phyloP scores from a whole-genome alignment of 2,329 filamentous ascomycete genomes.

The Beauveria australis region DNA sequence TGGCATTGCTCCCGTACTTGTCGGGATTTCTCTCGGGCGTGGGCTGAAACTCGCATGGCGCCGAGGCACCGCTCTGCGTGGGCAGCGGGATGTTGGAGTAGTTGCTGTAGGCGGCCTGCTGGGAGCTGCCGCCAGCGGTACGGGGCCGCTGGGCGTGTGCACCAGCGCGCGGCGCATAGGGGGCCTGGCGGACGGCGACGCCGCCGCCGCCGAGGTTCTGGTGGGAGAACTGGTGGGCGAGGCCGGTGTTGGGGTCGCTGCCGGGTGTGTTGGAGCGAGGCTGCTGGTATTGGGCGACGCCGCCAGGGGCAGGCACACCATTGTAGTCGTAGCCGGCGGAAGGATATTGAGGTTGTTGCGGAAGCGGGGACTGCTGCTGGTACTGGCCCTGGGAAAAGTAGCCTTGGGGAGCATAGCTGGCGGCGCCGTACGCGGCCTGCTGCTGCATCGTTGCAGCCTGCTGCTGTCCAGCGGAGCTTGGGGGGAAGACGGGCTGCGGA shows the following conservation, averaged over 20 bases:
- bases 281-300: slow-evolving; percentile 32
- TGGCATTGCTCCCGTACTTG: slow-evolving; percentile 57
- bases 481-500: slow-evolving; percentile 71
- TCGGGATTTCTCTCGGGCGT: slow-evolving; percentile 83
- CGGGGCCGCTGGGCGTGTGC: slow-evolving; percentile 71
- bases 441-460: slow-evolving; percentile 26
- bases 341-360: slow-evolving; percentile 39
- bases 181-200: slow-evolving; percentile 58
- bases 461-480: slow-evolving; percentile 17
- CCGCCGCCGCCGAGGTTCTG: slow-evolving; percentile 83
- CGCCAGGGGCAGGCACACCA: slow-evolving; percentile 31
- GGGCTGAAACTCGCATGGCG: slow-evolving; percentile 65
- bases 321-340: slow-evolving; percentile 40
- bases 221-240: slow-evolving; percentile 94
- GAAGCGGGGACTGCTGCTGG: slow-evolving; percentile 39
- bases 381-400: slow-evolving; percentile 51
- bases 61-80: slow-evolving; percentile 40
- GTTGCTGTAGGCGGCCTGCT: slow-evolving; percentile 53
- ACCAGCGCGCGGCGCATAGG: slow-evolving; percentile 59
- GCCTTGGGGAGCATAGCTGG: slow-evolving; percentile 20
- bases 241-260: slow-evolving; percentile 80
- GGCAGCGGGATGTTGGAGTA: slow-evolving; percentile 62
- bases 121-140: slow-evolving; percentile 65
- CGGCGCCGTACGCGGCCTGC: slow-evolving; percentile 34
- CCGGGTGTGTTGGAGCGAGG: slow-evolving; percentile 47